Evolutionary conservation across 1,139 yeast species (phyloP).

Genomic region (Pichia sp.): DNA sequence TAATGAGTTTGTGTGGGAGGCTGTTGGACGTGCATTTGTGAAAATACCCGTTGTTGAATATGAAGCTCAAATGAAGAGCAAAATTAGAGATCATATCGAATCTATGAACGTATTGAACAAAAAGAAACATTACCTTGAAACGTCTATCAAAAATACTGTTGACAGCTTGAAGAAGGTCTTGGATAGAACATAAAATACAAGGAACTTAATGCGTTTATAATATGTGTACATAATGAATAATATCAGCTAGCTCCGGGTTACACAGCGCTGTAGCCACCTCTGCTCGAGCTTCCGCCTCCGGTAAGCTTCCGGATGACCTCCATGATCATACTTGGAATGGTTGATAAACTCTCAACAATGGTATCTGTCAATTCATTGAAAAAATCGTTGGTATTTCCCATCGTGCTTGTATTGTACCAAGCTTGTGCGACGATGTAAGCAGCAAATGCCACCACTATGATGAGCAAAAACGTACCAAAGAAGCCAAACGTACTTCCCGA

Average conservation of each 20-base stretch:
- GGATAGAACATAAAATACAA: conserved; percentile 13
- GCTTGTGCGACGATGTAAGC: conserved; percentile 74
- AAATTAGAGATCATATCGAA: conserved; percentile 49
- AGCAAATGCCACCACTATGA: conserved; percentile 60
- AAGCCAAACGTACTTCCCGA: conserved; percentile 57
- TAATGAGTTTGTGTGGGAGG: conserved; percentile 65
- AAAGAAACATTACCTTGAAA: conserved; percentile 65
- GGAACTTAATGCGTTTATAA: background rate
- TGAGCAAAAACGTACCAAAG: conserved; percentile 68
- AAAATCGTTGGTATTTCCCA: conserved; percentile 30
- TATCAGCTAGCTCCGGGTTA: conserved; percentile 25
- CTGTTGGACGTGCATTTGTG: conserved; percentile 73
- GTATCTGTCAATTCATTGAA: conserved; percentile 66
- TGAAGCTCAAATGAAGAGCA: conserved; percentile 40
- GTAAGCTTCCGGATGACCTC: conserved; percentile 68
- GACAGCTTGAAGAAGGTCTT: conserved; percentile 47
- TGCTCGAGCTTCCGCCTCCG: conserved; percentile 40
- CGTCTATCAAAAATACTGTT: conserved; percentile 69
- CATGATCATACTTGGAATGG: conserved; percentile 63
- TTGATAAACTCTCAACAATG: conserved; percentile 47
- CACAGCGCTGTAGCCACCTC: conserved; percentile 93
- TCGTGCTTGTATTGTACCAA: conserved; percentile 60
- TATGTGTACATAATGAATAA: background rate
- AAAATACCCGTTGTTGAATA: conserved; percentile 39
- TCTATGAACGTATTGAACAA: conserved; percentile 55